Evolutionary conservation across 2,329 filamentous ascomycete species (phyloP), one percentile per base, ranked within the genome.

Genomic region (Xylariaceae sp.): DNA sequence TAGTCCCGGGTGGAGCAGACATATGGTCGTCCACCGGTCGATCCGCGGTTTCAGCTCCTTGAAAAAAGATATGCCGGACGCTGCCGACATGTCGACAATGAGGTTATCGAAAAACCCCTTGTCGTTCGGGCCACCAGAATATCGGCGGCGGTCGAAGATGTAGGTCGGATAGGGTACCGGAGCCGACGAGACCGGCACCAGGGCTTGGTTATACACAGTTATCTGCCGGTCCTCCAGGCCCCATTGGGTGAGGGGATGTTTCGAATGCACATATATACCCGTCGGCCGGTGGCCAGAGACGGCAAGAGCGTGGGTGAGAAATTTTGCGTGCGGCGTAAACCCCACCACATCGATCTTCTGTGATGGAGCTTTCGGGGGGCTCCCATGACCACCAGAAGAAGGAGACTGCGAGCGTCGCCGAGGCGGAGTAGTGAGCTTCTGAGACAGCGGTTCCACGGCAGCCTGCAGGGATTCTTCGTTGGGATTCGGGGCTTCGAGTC

Each of bases 1-100:
- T 61, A 97, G 76, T 1, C 89, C 88, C 46, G 90, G 85, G 40
- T 88, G 83, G 40, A 94, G 61, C 39, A 94, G 74, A 43, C 85
- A 78, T 6, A 95, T 73, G 0, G 86, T 85, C 1, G 83, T 87
- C 18, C 78, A 66, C 3, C 73, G 67, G 30, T 75, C 71, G n/a
- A 61, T 57, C 31, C 44, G 47, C 24, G 51, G 31, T 24, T 44
- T 42, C 30, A 57, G 39, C 29, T n/a, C 3, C n/a, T 34, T n/a
- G 4, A 61, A 31, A 11, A 44, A 43, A 3, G 48, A 46, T 3
- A 51, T 8, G 1, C 52, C 16, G 3, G 50, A 48, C 12, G 32
- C 23, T 3, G 47, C 27, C 2, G 16, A 7, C 3, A 50, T 54
- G 31, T 51, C 46, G 11, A 60, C 31, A 6, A 60, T 44, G 6